Percentiles rank a stretch among this genome's conserved stretches.
Conservation (phyloP, 352 stramenopile species). For the Pythium phragmitis region DNA sequence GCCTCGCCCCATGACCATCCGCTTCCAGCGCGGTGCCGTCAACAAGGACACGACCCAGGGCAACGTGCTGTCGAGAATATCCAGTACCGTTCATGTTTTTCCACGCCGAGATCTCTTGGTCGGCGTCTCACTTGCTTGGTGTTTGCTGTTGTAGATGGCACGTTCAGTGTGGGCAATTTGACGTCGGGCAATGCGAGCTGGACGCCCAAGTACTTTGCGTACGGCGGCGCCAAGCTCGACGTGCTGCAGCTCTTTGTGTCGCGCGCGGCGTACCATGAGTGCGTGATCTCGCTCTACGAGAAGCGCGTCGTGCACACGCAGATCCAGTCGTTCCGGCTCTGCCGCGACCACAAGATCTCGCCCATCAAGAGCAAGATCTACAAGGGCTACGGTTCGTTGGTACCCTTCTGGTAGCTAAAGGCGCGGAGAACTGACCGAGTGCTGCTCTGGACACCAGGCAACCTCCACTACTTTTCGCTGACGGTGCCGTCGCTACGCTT, state of each 20-base stretch:
- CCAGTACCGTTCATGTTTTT: conserved; percentile 35
- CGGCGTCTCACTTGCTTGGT: conserved; percentile 19
- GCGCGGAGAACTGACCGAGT: not conserved
- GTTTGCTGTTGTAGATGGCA: conserved; percentile 51
- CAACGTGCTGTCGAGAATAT: conserved; percentile 74
- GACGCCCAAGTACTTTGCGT: conserved; percentile 81
- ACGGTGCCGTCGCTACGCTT: conserved; percentile 80
- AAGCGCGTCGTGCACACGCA: conserved; percentile 79
- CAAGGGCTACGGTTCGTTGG: conserved; percentile 66
- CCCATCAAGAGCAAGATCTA: conserved; percentile 89
- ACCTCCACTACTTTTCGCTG: conserved; percentile 84
- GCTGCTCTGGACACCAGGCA: conserved; percentile 33
- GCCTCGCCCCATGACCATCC: conserved; percentile 69
- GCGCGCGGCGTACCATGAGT: conserved; percentile 81
- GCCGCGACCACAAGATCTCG: conserved; percentile 82
- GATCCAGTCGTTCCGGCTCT: conserved; percentile 84
- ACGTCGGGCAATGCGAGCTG: conserved; percentile 75
- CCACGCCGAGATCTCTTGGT: not conserved
- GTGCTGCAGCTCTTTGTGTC: conserved; percentile 86
- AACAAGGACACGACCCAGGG: conserved; percentile 75
- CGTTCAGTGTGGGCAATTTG: conserved; percentile 81
- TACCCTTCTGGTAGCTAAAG: not conserved
- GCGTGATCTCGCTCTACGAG: conserved; percentile 83
- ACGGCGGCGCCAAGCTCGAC: conserved; percentile 77
- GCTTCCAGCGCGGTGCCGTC: conserved; percentile 62